These are phyloP conservation scores for Kuraishia floccosa DNA, from an alignment of 805 yeast species.

Conservation along the genomic window DNA sequence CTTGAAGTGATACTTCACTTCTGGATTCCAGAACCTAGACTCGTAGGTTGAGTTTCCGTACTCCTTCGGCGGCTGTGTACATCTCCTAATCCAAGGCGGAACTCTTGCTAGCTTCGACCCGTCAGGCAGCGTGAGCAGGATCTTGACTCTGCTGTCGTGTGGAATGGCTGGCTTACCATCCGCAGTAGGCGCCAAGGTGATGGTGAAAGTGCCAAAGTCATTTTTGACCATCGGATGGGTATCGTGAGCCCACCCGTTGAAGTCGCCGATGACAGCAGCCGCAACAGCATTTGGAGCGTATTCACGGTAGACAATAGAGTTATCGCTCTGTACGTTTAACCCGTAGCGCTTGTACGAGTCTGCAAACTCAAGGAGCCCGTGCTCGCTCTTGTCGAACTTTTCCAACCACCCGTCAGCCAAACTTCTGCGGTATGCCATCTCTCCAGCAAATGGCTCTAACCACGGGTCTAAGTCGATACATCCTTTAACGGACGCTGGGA, in stretches of 20 bases:
- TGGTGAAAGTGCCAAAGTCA: conserved; percentile 60
- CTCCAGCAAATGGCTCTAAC: conserved; percentile 68
- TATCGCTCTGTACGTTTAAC: conserved; percentile 44
- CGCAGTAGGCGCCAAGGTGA: conserved; percentile 40
- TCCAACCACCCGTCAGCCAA: conserved; percentile 54
- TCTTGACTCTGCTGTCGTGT: conserved; percentile 72
- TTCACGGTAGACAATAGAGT: conserved; percentile 55
- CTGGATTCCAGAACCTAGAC: conserved; percentile 90
- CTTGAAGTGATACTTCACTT: conserved; percentile 42
- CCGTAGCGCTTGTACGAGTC: conserved; percentile 72
- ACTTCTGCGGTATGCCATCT: conserved; percentile 54
- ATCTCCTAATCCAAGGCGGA: conserved; percentile 84
- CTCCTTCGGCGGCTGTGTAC: conserved; percentile 60
- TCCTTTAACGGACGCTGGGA: conserved; percentile 30
- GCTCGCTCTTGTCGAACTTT: conserved; percentile 44
- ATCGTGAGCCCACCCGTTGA: conserved; percentile 69
- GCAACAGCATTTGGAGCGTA: conserved; percentile 83
- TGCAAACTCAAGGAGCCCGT: conserved; percentile 61
- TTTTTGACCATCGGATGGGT: conserved; percentile 47
- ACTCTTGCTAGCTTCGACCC: conserved; percentile 70
- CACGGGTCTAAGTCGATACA: conserved; percentile 76
- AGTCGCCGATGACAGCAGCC: conserved; percentile 85
- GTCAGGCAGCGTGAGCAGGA: conserved; percentile 49
- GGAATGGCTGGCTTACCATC: conserved; percentile 54
- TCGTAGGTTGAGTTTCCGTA: conserved; percentile 47